Conservation (phyloP, 2,329 filamentous ascomycete genomes). For the Aspergillus carbonarius region DNA sequence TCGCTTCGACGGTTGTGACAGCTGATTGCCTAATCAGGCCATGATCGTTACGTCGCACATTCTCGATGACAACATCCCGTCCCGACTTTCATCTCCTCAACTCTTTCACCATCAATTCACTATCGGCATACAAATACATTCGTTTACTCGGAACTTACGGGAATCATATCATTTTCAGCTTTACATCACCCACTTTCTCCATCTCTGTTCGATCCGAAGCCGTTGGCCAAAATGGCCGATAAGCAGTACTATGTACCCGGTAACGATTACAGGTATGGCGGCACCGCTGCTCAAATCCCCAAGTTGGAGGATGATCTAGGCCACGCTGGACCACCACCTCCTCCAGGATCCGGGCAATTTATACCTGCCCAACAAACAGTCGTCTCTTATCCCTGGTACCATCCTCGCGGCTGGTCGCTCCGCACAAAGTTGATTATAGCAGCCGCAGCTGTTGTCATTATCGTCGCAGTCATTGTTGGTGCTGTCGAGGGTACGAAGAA, state of each 20-base stretch:
- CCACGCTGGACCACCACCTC: constrained; percentile 15
- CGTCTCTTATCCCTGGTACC: constrained; percentile 40
- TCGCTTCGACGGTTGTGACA: not conserved
- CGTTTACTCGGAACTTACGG: not conserved
- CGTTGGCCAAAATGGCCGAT: not conserved
- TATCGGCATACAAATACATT: not conserved
- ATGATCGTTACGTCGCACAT: constrained; percentile 15
- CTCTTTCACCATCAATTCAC: not conserved
- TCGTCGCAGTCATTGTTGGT: constrained; percentile 53
- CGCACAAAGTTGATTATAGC: constrained; percentile 50
- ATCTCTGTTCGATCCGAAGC: not conserved
- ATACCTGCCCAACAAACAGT: constrained; percentile 5
- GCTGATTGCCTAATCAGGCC: constrained; percentile 12
- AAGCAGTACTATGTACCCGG: constrained; percentile 11
- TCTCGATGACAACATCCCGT: constrained; percentile 14
- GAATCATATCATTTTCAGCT: not conserved
- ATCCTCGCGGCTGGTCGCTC: constrained; percentile 56
- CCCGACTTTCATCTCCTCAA: not conserved
- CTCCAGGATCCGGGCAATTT: constrained; percentile 6
- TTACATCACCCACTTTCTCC: not conserved
- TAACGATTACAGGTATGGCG: constrained; percentile 24
- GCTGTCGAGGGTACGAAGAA: constrained; percentile 36
- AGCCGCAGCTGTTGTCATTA: constrained; percentile 38
- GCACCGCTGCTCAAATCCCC: constrained; percentile 19
- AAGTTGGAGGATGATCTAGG: constrained; percentile 17